Evolutionary conservation across 768 basidiomycete species (phyloP).

Genomic region (Pluteus cervinus): DNA sequence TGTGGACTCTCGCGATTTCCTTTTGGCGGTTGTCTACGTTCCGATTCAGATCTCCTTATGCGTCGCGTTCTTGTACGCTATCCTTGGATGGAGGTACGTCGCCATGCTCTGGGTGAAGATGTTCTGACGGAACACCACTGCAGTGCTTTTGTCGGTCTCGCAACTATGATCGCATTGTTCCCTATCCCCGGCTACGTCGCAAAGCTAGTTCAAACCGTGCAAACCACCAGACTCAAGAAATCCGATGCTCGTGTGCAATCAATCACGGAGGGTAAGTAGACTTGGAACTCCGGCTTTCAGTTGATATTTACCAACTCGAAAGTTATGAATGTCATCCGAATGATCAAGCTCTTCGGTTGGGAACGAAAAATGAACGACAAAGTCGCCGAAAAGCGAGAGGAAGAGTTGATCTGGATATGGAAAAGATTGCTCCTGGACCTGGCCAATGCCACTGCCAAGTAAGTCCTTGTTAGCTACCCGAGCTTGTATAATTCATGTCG

Average conservation of each 20-base stretch:
- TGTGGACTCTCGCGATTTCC: slow-evolving; percentile 29
- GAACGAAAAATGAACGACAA: slow-evolving; percentile 50
- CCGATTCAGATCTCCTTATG: no score
- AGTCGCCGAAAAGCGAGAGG: slow-evolving; percentile 53
- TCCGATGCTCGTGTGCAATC: slow-evolving; percentile 56
- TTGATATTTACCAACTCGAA: slow-evolving; percentile 33
- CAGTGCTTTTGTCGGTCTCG: slow-evolving; percentile 59
- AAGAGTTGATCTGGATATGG: slow-evolving; percentile 55
- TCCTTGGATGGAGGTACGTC: no score
- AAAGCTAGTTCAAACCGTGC: slow-evolving; percentile 42
- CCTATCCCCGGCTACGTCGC: slow-evolving; percentile 57
- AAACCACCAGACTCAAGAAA: slow-evolving; percentile 42
- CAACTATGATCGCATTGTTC: slow-evolving; percentile 42
- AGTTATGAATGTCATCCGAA: slow-evolving; percentile 58
- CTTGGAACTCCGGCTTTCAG: neutral
- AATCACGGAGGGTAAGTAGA: slow-evolving; percentile 49
- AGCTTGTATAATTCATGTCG: neutral
- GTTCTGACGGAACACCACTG: no score
- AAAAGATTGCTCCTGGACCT: slow-evolving; percentile 43
- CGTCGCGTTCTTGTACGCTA: no score
- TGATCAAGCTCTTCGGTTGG: slow-evolving; percentile 74
- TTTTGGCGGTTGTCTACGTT: slow-evolving; percentile 24
- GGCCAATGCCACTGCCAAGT: no score
- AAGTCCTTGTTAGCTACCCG: no score
- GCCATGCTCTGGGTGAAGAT: no score